These are phyloP conservation scores for Skeletonema marinoi DNA, from an alignment of 108 stramenopile genomes.

Conservation along the genomic window DNA sequence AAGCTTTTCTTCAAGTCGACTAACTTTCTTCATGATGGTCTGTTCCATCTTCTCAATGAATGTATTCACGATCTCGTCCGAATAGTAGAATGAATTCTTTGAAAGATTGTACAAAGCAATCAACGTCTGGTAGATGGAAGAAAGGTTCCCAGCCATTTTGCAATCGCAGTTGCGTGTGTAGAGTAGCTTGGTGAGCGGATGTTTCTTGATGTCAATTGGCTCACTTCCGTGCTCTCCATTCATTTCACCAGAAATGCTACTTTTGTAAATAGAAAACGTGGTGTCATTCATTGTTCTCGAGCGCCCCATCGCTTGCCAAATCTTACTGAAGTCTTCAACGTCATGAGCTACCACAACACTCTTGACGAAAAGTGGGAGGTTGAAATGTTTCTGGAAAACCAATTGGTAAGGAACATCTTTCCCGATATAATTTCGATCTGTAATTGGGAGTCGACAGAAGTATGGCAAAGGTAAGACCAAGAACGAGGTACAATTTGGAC, in stretches of 20 bases:
- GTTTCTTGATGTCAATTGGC: constrained; percentile 44
- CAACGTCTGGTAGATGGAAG: constrained; percentile 55
- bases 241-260: constrained; percentile 38
- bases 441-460: not conserved
- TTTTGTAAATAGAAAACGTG: constrained; percentile 53
- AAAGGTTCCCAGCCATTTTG: constrained; percentile 60
- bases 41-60: constrained; percentile 62
- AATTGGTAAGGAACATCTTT: constrained; percentile 50
- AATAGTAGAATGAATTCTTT: constrained; percentile 49
- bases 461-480: not conserved
- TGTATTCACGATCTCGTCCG: constrained; percentile 58
- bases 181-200: constrained; percentile 43
- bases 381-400: constrained; percentile 46
- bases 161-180: constrained; percentile 57
- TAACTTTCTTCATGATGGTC: constrained; percentile 39
- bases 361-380: constrained; percentile 42
- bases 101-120: constrained; percentile 52
- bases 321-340: constrained; percentile 62
- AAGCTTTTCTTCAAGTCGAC: constrained; percentile 35
- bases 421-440: constrained; percentile 22
- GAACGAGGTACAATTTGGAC: not conserved
- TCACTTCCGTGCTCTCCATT: constrained; percentile 11
- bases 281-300: constrained; percentile 63
- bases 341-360: constrained; percentile 62
- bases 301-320: constrained; percentile 67